Evolutionary conservation across 2,329 filamentous ascomycete species (phyloP).

Genomic region (Trichoderma sp.): DNA sequence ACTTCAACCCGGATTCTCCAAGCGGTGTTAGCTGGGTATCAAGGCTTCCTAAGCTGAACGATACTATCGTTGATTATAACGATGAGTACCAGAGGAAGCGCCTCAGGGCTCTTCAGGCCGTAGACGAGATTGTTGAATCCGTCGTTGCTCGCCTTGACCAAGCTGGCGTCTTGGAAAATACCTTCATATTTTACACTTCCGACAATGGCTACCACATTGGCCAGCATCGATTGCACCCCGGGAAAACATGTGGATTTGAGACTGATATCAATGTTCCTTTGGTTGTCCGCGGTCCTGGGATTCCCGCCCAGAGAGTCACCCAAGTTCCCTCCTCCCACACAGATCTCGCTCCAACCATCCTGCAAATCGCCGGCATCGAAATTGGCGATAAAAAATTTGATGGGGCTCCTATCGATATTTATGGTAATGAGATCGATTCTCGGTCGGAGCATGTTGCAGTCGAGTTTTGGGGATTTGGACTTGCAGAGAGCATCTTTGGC

Average conservation of each 20-base stretch:
- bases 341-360: slow-evolving; percentile 60
- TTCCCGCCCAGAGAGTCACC: slow-evolving; percentile 39
- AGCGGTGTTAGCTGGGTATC: slow-evolving; percentile 47
- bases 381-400: slow-evolving; percentile 47
- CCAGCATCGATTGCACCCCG: slow-evolving; percentile 56
- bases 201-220: slow-evolving; percentile 62
- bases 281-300: slow-evolving; percentile 52
- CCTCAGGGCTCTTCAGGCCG: slow-evolving; percentile 50
- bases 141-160: slow-evolving; percentile 33
- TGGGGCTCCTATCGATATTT: slow-evolving; percentile 49
- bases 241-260: slow-evolving; percentile 57
- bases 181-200: slow-evolving; percentile 56
- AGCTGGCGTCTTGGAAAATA: slow-evolving; percentile 55
- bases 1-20: slow-evolving; percentile 61
- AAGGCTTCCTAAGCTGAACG: slow-evolving; percentile 39
- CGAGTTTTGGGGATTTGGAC: slow-evolving; percentile 52
- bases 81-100: slow-evolving; percentile 52
- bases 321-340: slow-evolving; percentile 57
- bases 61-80: slow-evolving; percentile 43
- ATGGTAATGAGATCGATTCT: slow-evolving; percentile 26
- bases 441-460: slow-evolving; percentile 53
- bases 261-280: slow-evolving; percentile 59
- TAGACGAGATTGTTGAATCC: slow-evolving; percentile 53
- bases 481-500: slow-evolving; percentile 36
- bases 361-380: slow-evolving; percentile 43